phyloP scores from a whole-genome alignment of 1,139 yeast species.

The Debaryomyces singareniensis region DNA sequence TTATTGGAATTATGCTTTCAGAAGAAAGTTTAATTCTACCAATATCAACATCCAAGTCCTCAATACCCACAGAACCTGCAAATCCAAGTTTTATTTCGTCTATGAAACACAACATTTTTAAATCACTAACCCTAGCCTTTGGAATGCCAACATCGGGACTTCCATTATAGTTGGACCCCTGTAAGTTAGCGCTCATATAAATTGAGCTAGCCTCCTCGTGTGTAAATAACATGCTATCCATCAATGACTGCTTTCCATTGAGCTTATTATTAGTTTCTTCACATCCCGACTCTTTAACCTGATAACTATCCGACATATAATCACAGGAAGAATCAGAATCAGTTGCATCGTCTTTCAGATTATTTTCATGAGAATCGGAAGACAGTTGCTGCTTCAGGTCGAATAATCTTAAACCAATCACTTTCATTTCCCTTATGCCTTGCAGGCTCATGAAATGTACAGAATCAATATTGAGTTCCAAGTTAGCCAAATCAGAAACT shows the following conservation, averaged over 20 bases:
- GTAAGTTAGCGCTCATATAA: slow-evolving; percentile 76
- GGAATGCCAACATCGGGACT: slow-evolving; percentile 7
- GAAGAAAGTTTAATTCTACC: slow-evolving; percentile 41
- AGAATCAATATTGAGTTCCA: slow-evolving; percentile 38
- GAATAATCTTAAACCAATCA: slow-evolving; percentile 31
- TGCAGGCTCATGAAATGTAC: slow-evolving; percentile 36
- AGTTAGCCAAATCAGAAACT: slow-evolving; percentile 43
- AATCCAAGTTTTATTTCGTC: slow-evolving; percentile 37
- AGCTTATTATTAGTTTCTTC: slow-evolving; percentile 18
- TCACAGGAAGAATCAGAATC: slow-evolving; percentile 9
- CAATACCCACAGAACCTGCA: slow-evolving; percentile 44
- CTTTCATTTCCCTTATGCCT: slow-evolving; percentile 38
- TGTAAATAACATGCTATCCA: slow-evolving; percentile 61
- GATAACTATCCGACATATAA: slow-evolving; percentile 3
- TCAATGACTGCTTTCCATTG: slow-evolving; percentile 35
- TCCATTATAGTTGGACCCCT: slow-evolving; percentile 10
- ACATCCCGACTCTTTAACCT: slow-evolving; percentile 10
- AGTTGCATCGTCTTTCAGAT: slow-evolving; percentile 8
- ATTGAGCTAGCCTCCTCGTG: slow-evolving; percentile 67
- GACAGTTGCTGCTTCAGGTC: slow-evolving; percentile 16
- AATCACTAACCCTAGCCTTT: slow-evolving; percentile 6
- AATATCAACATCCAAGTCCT: slow-evolving; percentile 41
- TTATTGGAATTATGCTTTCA: slow-evolving; percentile 30
- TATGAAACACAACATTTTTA: slow-evolving; percentile 10
- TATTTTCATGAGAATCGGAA: slow-evolving; percentile 10